Percentiles rank a stretch among this genome's conserved stretches.
Conservation (phyloP, 2,329 filamentous ascomycete genomes). For the Stagonosporopsis rhizophila region DNA sequence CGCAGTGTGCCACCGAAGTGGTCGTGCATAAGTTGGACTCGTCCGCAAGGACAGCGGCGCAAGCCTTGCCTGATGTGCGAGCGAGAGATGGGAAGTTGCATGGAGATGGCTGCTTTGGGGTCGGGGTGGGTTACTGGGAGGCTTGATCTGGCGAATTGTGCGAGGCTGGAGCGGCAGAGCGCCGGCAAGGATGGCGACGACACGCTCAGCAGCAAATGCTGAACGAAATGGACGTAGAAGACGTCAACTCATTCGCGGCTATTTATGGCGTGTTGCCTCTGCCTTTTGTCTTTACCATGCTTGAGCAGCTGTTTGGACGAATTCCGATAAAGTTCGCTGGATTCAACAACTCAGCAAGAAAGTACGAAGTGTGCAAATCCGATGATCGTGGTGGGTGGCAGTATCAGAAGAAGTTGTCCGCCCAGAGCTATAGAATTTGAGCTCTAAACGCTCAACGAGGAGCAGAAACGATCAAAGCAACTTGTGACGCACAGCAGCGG, state of each 20-base stretch:
- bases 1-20: conserved; percentile 2
- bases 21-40: conserved; percentile 10
- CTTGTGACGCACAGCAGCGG: background rate
- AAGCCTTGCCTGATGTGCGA: conserved; percentile 1
- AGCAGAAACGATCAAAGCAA: background rate
- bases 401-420: too few relatives aligned
- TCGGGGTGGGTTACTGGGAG: background rate
- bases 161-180: conserved; percentile 4
- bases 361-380: too few relatives aligned
- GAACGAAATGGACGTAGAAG: background rate
- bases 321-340: too few relatives aligned
- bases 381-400: too few relatives aligned
- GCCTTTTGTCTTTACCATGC: background rate
- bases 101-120: conserved; percentile 5
- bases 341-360: too few relatives aligned
- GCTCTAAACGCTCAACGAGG: too few relatives aligned
- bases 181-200: background rate
- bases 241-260: background rate
- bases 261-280: background rate
- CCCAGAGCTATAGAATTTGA: too few relatives aligned
- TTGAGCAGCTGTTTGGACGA: background rate
- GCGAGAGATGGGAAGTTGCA: conserved; percentile 1
- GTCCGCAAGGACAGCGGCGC: background rate
- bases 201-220: background rate
- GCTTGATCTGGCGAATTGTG: conserved; percentile 3